phyloP scores from a whole-genome alignment of 73 alveolate genomes.

The Paramecium primaurelia region DNA sequence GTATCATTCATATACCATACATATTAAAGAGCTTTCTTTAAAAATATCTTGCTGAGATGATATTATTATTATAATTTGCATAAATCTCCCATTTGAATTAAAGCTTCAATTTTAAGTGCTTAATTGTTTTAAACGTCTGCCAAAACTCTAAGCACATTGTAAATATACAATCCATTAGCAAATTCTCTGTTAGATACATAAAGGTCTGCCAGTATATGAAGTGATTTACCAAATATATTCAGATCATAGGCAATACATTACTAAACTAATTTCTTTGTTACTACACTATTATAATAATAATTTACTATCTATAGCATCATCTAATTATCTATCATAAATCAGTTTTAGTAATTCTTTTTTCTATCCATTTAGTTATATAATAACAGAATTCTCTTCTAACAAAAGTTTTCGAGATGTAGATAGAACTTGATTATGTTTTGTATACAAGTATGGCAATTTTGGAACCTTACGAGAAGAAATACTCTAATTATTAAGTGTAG shows the following conservation, averaged over 20 bases:
- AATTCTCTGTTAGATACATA: constrained; percentile 11
- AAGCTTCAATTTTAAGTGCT: background rate
- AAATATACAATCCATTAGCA: background rate
- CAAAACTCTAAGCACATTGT: background rate
- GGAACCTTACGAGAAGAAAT: constrained; percentile 23
- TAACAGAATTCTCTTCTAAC: background rate
- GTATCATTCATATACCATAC: constrained; percentile 11
- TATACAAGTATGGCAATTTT: background rate
- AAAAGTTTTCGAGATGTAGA: background rate
- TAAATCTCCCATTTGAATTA: constrained; percentile 14
- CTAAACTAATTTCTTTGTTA: background rate
- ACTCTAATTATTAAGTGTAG: background rate
- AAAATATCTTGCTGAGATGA: background rate
- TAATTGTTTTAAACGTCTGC: background rate
- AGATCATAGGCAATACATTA: background rate
- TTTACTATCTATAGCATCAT: constrained; percentile 21
- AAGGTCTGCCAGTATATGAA: background rate
- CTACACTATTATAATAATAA: background rate
- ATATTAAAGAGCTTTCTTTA: constrained; percentile 35
- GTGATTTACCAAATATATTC: background rate
- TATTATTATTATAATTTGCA: background rate
- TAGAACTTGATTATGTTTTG: background rate
- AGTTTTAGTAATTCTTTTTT: background rate
- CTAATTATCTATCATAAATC: background rate
- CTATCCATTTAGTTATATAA: background rate